Percentiles rank a stretch among this genome's conserved stretches.
Conservation (phyloP, 2,329 filamentous ascomycete species). For the Xylariomycetidae sp. region DNA sequence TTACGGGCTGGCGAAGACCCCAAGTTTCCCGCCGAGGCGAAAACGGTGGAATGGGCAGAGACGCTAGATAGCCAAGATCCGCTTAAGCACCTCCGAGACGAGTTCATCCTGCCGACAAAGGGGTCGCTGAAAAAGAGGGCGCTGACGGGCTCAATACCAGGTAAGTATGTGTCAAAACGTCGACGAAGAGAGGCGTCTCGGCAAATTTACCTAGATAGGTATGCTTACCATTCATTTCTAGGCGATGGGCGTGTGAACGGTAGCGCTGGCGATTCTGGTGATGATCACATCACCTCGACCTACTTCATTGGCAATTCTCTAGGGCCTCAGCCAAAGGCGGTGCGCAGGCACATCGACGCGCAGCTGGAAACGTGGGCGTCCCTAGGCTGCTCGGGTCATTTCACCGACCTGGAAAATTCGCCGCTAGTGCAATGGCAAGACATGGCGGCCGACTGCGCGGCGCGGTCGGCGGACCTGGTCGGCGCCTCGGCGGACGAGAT, state of each 20-base stretch:
- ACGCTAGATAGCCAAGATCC: constrained; percentile 57
- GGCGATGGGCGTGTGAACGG: constrained; percentile 14
- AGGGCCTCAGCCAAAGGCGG: constrained; percentile 68
- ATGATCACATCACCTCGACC: constrained; percentile 48
- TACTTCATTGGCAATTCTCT: constrained; percentile 92
- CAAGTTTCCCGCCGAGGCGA: constrained; percentile 44
- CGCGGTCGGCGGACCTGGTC: constrained; percentile 66
- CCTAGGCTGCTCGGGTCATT: constrained; percentile 82
- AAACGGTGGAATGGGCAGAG: constrained; percentile 43
- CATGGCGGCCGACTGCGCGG: constrained; percentile 69
- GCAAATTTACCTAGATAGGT: too few species aligned
- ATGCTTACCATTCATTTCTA: background rate
- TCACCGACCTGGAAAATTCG: constrained; percentile 62
- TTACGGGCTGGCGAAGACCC: constrained; percentile 36
- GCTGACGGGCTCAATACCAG: constrained; percentile 40
- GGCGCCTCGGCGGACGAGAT: constrained; percentile 71
- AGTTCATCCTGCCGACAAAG: constrained; percentile 76
- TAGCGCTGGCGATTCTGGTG: constrained; percentile 13
- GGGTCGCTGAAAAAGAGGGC: constrained; percentile 63
- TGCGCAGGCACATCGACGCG: constrained; percentile 2
- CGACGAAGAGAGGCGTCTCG: too few species aligned
- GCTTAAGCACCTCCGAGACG: constrained; percentile 56
- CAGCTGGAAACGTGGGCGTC: constrained; percentile 64
- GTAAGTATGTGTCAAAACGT: too few species aligned
- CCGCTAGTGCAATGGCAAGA: constrained; percentile 70